Base-by-base conservation (phyloP, 768 basidiomycete species). In the Trametes cinnabarina region DNA sequence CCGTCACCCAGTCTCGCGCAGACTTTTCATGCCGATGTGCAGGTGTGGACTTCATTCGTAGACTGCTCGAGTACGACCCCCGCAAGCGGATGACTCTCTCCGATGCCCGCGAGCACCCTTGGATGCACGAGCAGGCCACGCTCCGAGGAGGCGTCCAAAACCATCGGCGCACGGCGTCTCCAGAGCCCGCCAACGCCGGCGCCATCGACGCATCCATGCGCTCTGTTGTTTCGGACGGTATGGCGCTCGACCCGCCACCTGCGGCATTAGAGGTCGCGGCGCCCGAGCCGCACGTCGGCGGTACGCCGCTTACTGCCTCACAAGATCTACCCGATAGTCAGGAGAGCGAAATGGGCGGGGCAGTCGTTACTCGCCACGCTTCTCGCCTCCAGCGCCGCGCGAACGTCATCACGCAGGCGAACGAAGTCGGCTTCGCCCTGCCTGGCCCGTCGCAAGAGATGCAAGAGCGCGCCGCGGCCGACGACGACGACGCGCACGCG, bases 101-200 rank as follows among this genome's bases (percentile, higher is more conserved):
- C 3, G 77, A 81, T 0, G 88, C 94, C 0, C 79, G 90, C 10
- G 25, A 71, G 0, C 94, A 98, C 64, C 82, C 84, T 1, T 98
- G 96, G 96, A 78, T 98, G 3, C 35, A 59, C 44, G 43, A 12
- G 34, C 51, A 62, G 12, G 34, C 51, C 2, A 7, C 34, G 7
- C 54, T 49, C 8, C 48, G 54, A 32, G 30, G 30, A 6, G 30
- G 30, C 7, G 30, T 32, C 15, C 52, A 23, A 7, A 26, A 49
- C 17, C 22, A 25, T 19, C 47, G 32, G 7, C 57, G 61, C 25
- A 63, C 61, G 5, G 57, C 53, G 10, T 63, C 61, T 8, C 61
- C 57, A 7, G 53, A 47, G 5, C 53, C 49, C 3, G 23, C 22
- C 14, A 26, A 23, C 14, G 41, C 42, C 30, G 30, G 7, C 12